phyloP scores from a whole-genome alignment of 768 basidiomycete genomes.

The Boletales sp. region DNA sequence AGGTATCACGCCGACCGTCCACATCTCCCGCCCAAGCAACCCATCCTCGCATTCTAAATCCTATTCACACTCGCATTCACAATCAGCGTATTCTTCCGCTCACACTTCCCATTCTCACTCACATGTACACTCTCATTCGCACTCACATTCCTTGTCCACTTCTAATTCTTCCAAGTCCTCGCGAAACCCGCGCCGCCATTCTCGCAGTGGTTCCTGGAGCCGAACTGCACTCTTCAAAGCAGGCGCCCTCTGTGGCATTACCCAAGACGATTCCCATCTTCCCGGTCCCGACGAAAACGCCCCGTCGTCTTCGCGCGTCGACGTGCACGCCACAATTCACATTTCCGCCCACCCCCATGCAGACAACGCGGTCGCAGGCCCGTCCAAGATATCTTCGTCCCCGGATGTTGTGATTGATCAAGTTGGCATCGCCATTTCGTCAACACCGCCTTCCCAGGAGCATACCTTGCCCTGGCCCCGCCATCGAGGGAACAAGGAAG shows the following conservation, averaged over 20 bases:
- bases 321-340: constrained; percentile 22
- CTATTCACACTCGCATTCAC: constrained; percentile 27
- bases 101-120: constrained; percentile 19
- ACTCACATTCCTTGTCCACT: constrained; percentile 36
- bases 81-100: constrained; percentile 15
- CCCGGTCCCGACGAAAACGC: constrained; percentile 22
- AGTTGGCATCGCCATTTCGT: constrained; percentile 44
- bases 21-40: constrained; percentile 16
- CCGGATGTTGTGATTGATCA: constrained; percentile 25
- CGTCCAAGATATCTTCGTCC: constrained; percentile 25
- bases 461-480: constrained; percentile 19
- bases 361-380: background rate
- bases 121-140: constrained; percentile 31
- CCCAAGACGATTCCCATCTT: constrained; percentile 19
- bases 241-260: constrained; percentile 25
- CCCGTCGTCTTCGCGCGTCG: constrained; percentile 20
- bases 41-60: constrained; percentile 26
- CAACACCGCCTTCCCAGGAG: constrained; percentile 31
- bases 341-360: background rate
- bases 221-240: constrained; percentile 38
- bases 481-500: background rate
- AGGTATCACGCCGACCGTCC: constrained; percentile 43
- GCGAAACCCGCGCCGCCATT: constrained; percentile 26
- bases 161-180: constrained; percentile 32
- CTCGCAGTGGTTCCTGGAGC: constrained; percentile 37